phyloP scores from a whole-genome alignment of 75 land plant genomes.

The Pinus albicaulis region DNA sequence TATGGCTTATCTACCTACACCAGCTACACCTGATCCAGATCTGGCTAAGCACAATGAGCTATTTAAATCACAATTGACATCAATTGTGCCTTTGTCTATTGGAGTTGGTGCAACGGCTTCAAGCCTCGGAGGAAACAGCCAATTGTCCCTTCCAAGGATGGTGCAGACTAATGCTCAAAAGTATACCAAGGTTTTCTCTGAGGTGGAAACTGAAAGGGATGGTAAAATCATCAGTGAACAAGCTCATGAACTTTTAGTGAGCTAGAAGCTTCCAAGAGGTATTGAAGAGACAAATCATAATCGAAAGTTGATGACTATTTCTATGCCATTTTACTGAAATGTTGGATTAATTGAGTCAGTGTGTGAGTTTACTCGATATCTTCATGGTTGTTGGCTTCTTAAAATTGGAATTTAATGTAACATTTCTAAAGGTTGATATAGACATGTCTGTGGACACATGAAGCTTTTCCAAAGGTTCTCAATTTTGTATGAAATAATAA shows the following conservation, averaged over 20 bases:
- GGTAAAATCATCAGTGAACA: conserved; percentile 89
- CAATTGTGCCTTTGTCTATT: conserved; percentile 17
- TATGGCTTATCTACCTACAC: conserved; percentile 4
- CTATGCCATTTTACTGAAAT: background rate
- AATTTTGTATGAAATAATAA: background rate
- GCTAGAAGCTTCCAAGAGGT: conserved; percentile 97
- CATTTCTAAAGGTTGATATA: background rate
- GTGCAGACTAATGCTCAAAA: conserved; percentile 62
- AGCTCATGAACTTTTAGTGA: conserved; percentile 83
- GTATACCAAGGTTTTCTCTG: conserved; percentile 68
- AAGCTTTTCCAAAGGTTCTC: background rate
- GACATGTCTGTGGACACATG: background rate
- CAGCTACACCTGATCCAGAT: conserved; percentile 20
- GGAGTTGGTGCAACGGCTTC: conserved; percentile 22
- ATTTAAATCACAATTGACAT: conserved; percentile 14
- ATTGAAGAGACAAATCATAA: background rate
- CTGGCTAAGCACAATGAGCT: conserved; percentile 21
- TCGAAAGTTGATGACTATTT: background rate
- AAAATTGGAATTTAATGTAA: background rate
- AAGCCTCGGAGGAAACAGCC: conserved; percentile 20
- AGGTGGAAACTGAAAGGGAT: conserved; percentile 90
- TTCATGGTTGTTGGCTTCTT: background rate
- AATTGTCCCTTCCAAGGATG: conserved; percentile 77
- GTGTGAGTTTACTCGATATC: background rate
- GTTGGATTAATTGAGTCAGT: background rate